phyloP scores from a whole-genome alignment of 345 rosid species.

The Gossypium ekmanianum region DNA sequence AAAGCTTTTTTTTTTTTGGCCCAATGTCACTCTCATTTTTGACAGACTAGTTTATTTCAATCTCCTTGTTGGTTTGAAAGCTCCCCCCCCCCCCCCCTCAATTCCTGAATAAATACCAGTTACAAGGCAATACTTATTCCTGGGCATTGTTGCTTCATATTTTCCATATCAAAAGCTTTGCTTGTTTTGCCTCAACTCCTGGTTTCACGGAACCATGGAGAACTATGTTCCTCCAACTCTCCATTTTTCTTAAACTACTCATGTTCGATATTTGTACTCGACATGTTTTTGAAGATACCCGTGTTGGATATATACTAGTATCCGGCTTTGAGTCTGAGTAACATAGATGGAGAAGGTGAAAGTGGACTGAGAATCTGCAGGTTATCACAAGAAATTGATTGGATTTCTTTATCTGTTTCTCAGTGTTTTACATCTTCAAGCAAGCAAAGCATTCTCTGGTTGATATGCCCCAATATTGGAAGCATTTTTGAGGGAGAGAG shows the following conservation, averaged over 20 bases:
- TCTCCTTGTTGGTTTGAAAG: background rate
- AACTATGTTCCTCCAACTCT: background rate
- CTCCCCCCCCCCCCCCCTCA: no score
- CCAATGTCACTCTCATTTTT: background rate
- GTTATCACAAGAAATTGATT: background rate
- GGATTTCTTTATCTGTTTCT: background rate
- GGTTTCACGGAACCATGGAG: background rate
- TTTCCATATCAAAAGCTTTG: background rate
- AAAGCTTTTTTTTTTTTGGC: background rate
- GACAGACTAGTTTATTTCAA: background rate
- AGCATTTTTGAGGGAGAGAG: slow-evolving; percentile 28
- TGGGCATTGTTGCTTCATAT: background rate
- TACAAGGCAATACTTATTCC: background rate
- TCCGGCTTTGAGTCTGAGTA: background rate
- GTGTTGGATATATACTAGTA: background rate
- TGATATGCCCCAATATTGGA: slow-evolving; percentile 26
- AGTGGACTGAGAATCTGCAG: background rate
- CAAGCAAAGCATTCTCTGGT: background rate
- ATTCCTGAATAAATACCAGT: background rate
- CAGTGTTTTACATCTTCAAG: background rate
- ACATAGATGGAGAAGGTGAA: background rate
- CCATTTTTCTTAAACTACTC: background rate
- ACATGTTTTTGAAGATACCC: background rate
- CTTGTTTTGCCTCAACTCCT: slow-evolving; percentile 3
- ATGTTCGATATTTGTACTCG: background rate